phyloP scores from a whole-genome alignment of 768 basidiomycete species.

The Amanita fuliginea region DNA sequence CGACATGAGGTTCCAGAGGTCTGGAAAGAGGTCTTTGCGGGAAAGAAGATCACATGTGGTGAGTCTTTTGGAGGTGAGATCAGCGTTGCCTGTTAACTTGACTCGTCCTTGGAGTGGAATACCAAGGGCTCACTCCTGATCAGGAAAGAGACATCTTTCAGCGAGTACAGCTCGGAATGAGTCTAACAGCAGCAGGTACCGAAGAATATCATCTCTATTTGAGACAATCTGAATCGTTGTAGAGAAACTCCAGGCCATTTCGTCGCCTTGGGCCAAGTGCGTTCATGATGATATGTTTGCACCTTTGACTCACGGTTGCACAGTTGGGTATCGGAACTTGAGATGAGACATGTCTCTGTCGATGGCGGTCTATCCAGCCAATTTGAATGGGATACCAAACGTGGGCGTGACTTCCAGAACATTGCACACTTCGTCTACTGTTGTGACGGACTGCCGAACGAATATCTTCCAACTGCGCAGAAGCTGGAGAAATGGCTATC shows the following conservation, averaged over 20 bases:
- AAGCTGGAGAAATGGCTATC: conserved; percentile 47
- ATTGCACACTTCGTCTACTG: conserved; percentile 62
- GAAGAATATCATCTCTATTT: neutral
- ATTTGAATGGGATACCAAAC: conserved; percentile 53
- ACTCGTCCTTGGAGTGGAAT: conserved; percentile 46
- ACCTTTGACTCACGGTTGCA: neutral
- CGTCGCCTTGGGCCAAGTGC: conserved; percentile 53
- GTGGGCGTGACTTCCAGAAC: conserved; percentile 70
- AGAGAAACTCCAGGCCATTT: conserved; percentile 77
- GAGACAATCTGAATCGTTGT: conserved; percentile 2
- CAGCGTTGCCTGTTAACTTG: neutral
- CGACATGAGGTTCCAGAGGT: conserved; percentile 42
- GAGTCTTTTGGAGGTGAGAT: conserved; percentile 12
- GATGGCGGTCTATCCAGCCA: conserved; percentile 46
- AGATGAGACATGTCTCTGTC: conserved; percentile 41
- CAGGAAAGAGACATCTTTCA: conserved; percentile 75
- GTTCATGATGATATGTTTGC: conserved; percentile 6
- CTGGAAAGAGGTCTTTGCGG: conserved; percentile 39
- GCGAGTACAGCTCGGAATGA: conserved; percentile 72
- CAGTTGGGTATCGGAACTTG: conserved; percentile 53
- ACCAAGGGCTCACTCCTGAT: conserved; percentile 38
- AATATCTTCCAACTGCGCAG: conserved; percentile 37
- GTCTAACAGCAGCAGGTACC: conserved; percentile 60
- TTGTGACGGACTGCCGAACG: conserved; percentile 41
- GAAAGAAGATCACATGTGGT: conserved; percentile 63